Evolutionary conservation across 202 grass and related monocot genomes (phyloP).

Genomic region (Setaria italica): DNA sequence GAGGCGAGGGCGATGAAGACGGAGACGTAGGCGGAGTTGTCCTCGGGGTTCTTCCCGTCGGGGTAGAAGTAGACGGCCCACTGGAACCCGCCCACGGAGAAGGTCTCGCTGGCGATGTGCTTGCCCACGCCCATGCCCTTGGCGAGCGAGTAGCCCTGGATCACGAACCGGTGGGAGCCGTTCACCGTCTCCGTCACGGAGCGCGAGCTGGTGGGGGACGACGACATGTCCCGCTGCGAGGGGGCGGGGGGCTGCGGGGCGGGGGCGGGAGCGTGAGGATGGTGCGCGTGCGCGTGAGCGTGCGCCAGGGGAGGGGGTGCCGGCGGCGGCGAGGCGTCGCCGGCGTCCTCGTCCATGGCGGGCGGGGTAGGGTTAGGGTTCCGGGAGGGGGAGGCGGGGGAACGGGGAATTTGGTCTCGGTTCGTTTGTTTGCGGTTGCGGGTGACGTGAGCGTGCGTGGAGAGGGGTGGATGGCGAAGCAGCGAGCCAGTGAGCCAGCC

Average conservation of each 20-base stretch:
- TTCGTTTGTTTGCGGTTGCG: background rate
- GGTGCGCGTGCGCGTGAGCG: too few relatives aligned
- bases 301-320: background rate
- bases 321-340: slow-evolving; percentile 41
- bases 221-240: slow-evolving; percentile 54
- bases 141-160: slow-evolving; percentile 80
- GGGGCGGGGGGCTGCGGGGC: background rate
- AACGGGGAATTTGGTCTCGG: slow-evolving; percentile 33
- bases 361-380: slow-evolving; percentile 54
- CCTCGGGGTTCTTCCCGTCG: slow-evolving; percentile 82
- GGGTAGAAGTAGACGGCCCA: slow-evolving; percentile 98
- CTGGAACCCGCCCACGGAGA: slow-evolving; percentile 71
- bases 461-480: background rate
- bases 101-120: slow-evolving; percentile 84
- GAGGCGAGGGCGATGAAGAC: slow-evolving; percentile 80
- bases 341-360: slow-evolving; percentile 49
- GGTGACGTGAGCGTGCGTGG: background rate
- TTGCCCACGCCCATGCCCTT: slow-evolving; percentile 81
- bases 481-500: background rate
- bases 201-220: slow-evolving; percentile 66
- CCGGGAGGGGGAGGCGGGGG: background rate
- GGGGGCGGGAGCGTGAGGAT: background rate
- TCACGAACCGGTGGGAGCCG: slow-evolving; percentile 76
- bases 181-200: slow-evolving; percentile 71
- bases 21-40: slow-evolving; percentile 69